These are phyloP conservation scores for Cyathus striatus DNA, from an alignment of 768 basidiomycete species.

Conservation along the genomic window DNA sequence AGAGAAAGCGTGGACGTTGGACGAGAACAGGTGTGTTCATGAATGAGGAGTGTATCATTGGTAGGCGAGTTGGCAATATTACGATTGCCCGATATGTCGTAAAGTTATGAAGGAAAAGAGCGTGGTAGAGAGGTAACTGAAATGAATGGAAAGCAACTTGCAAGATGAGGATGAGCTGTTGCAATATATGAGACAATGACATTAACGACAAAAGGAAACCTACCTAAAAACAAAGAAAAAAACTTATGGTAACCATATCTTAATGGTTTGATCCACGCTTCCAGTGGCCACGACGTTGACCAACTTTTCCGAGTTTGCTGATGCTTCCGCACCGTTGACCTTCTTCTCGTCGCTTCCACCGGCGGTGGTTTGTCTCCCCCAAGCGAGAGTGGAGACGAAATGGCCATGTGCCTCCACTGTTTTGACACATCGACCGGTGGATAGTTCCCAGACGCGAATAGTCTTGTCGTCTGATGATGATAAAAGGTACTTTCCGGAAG, in stretches of 20 bases:
- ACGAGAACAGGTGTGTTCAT: too few relatives aligned
- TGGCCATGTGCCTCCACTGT: conserved; percentile 84
- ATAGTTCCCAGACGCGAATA: conserved; percentile 85
- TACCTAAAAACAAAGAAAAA: neutral
- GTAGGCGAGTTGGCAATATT: too few relatives aligned
- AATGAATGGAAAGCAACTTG: too few relatives aligned
- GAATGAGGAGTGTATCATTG: too few relatives aligned
- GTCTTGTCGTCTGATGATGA: conserved; percentile 92
- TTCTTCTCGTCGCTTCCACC: conserved; percentile 28
- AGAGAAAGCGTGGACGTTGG: too few relatives aligned
- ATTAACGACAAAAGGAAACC: neutral
- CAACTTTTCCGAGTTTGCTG: conserved; percentile 48
- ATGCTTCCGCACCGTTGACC: conserved; percentile 22
- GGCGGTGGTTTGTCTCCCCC: conserved; percentile 60
- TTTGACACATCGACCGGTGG: conserved; percentile 80
- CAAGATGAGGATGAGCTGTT: too few relatives aligned
- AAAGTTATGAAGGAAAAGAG: too few relatives aligned
- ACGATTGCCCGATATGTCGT: too few relatives aligned
- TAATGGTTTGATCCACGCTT: conserved; percentile 62
- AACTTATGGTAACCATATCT: conserved; percentile 56
- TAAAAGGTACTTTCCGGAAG: conserved; percentile 83
- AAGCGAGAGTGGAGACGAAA: conserved; percentile 77
- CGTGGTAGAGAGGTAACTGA: too few relatives aligned
- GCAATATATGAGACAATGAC: neutral
- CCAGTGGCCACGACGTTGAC: conserved; percentile 69